Percentiles rank a stretch among this genome's conserved stretches.
phyloP scores from a whole-genome alignment of 2,329 filamentous ascomycete species.

The Albifimbria verrucaria region DNA sequence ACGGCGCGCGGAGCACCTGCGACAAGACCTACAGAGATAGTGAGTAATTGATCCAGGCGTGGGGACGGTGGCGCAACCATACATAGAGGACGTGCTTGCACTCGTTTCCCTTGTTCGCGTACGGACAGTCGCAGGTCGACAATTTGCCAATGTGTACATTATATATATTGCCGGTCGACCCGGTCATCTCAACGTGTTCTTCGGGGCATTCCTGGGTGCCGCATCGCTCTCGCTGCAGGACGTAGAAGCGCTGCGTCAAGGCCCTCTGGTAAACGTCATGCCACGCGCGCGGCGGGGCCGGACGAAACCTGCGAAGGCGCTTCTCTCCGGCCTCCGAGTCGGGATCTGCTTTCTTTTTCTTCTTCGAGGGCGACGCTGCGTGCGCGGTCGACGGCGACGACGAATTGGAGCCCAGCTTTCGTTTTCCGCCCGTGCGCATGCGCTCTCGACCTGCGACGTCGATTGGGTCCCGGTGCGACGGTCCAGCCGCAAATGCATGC shows the following conservation, averaged over 20 bases:
- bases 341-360: constrained; percentile 11
- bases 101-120: constrained; percentile 49
- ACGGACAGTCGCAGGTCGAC: constrained; percentile 55
- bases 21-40: constrained; percentile 44
- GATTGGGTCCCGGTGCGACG: constrained; percentile 4
- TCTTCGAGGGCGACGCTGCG: background rate
- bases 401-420: constrained; percentile 3
- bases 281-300: constrained; percentile 31
- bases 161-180: constrained; percentile 65
- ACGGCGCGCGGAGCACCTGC: constrained; percentile 55
- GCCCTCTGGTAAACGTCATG: constrained; percentile 34
- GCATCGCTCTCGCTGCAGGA: constrained; percentile 36
- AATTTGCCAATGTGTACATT: constrained; percentile 48
- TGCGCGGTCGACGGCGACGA: background rate
- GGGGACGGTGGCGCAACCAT: constrained; percentile 11
- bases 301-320: constrained; percentile 30
- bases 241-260: constrained; percentile 41
- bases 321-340: constrained; percentile 25
- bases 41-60: background rate
- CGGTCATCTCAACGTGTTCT: constrained; percentile 57
- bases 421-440: constrained; percentile 11
- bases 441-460: constrained; percentile 4
- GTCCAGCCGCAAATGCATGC: constrained; percentile 2
- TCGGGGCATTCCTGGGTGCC: constrained; percentile 36
- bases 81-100: constrained; percentile 66